A percentile compares a stretch with the other conserved stretches of the same genome.
phyloP scores from a whole-genome alignment of 129 eudicot species.

The Helichrysum umbraculigerum region DNA sequence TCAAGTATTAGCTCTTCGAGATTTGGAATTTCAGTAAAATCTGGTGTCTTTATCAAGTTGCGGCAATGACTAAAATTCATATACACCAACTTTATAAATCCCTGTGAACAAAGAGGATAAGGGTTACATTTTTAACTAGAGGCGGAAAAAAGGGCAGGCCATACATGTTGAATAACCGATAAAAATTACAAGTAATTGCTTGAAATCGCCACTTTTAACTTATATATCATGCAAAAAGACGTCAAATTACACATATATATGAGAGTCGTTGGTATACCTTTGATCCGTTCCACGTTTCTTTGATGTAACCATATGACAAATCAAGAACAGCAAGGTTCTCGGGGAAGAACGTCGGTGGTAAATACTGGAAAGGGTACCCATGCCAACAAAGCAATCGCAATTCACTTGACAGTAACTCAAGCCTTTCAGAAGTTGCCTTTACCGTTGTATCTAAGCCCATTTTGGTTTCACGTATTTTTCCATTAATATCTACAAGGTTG shows the following conservation, averaged over 20 bases:
- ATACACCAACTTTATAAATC: constrained; percentile 27
- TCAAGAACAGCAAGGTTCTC: constrained; percentile 35
- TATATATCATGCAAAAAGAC: too few relatives aligned
- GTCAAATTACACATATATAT: neutral
- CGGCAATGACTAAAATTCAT: constrained; percentile 33
- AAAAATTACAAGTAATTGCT: too few relatives aligned
- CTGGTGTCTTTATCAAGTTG: constrained; percentile 39
- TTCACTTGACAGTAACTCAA: constrained; percentile 30
- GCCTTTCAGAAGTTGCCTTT: constrained; percentile 25
- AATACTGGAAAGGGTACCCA: constrained; percentile 30
- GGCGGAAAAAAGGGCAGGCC: neutral
- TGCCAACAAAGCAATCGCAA: constrained; percentile 48
- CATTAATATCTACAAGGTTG: constrained; percentile 19
- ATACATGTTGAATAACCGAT: too few relatives aligned
- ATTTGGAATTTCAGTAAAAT: constrained; percentile 26
- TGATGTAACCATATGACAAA: constrained; percentile 31
- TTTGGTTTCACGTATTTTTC: constrained; percentile 17
- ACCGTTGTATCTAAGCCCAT: constrained; percentile 36
- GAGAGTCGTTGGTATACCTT: constrained; percentile 28
- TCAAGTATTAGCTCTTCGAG: constrained; percentile 34
- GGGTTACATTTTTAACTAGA: neutral
- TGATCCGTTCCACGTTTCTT: constrained; percentile 38
- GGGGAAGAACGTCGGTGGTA: constrained; percentile 29
- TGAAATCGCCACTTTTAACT: too few relatives aligned
- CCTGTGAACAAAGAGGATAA: constrained; percentile 2